Evolutionary conservation across 2,329 filamentous ascomycete genomes (phyloP).

Genomic region (Corynespora cassiicola): DNA sequence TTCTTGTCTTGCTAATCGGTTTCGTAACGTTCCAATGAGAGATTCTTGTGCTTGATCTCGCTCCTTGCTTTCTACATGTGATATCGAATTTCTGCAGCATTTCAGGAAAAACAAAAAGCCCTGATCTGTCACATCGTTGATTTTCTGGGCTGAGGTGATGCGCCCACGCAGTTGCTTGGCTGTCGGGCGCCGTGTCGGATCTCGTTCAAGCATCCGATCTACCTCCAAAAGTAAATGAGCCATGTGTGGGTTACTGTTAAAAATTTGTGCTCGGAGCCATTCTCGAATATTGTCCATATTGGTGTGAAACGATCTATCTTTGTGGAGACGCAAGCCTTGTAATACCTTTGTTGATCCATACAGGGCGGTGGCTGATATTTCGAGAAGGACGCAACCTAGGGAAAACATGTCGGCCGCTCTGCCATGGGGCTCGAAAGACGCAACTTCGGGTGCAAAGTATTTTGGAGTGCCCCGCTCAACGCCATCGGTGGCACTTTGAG

Average conservation of each 20-base stretch:
- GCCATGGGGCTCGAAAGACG: slow-evolving; percentile 12
- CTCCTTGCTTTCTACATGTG: no score
- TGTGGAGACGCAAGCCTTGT: no score
- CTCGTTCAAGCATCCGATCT: slow-evolving; percentile 7
- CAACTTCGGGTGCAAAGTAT: slow-evolving; percentile 28
- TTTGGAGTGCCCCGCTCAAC: slow-evolving; percentile 24
- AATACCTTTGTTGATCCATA: no score
- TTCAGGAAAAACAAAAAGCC: no score
- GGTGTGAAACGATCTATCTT: slow-evolving; percentile 12
- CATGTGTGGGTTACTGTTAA: neutral
- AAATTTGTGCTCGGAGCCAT: no score
- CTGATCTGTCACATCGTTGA: no score
- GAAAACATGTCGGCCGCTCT: slow-evolving; percentile 30
- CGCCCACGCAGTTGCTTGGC: slow-evolving; percentile 7
- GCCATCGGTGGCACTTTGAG: slow-evolving; percentile 27
- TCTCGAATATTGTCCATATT: slow-evolving; percentile 8
- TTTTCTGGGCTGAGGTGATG: no score
- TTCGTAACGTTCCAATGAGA: no score
- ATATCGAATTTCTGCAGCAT: no score
- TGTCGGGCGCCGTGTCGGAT: slow-evolving; percentile 10
- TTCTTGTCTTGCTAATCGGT: no score
- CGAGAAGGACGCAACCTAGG: slow-evolving; percentile 24
- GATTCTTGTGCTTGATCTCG: no score
- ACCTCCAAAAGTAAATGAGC: slow-evolving; percentile 6
- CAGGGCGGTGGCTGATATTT: slow-evolving; percentile 17